A percentile compares a stretch with the other conserved stretches of the same genome.
Evolutionary conservation across 169 alveolate genomes (phyloP).

Genomic region (Pseudocohnilembus persalinus): DNA sequence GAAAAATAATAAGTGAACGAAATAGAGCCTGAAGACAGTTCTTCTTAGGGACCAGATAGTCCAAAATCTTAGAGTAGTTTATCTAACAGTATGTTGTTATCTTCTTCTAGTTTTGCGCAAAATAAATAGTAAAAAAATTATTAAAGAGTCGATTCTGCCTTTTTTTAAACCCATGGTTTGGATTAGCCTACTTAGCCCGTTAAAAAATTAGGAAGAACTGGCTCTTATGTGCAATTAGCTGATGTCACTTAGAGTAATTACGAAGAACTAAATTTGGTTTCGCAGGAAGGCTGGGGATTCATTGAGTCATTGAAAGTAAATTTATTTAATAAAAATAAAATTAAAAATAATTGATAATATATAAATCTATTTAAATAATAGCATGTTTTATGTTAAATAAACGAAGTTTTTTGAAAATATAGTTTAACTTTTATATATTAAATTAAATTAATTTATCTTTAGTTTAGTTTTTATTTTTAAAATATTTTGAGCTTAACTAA

Average conservation of each 20-base stretch:
- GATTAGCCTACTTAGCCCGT: background rate
- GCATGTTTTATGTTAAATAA: no score
- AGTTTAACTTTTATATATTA: no score
- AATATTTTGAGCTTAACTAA: background rate
- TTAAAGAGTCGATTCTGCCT: background rate
- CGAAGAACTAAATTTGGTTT: background rate
- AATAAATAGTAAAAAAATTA: background rate
- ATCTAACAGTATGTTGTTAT: background rate
- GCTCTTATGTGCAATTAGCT: background rate
- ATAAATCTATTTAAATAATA: no score
- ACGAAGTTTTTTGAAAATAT: no score
- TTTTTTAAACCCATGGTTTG: background rate
- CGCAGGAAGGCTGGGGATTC: background rate
- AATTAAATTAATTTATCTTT: no score
- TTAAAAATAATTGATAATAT: no score
- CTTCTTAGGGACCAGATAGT: background rate
- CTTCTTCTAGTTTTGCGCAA: background rate
- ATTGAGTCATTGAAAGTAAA: background rate
- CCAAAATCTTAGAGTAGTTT: background rate
- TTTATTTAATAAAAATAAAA: no score
- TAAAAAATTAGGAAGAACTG: background rate
- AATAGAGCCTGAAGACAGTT: background rate
- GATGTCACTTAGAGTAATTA: background rate
- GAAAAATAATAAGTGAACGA: background rate
- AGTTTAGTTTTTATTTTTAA: no score